Conservation (phyloP, 108 stramenopile genomes). For the Stephanodiscus triporus region DNA sequence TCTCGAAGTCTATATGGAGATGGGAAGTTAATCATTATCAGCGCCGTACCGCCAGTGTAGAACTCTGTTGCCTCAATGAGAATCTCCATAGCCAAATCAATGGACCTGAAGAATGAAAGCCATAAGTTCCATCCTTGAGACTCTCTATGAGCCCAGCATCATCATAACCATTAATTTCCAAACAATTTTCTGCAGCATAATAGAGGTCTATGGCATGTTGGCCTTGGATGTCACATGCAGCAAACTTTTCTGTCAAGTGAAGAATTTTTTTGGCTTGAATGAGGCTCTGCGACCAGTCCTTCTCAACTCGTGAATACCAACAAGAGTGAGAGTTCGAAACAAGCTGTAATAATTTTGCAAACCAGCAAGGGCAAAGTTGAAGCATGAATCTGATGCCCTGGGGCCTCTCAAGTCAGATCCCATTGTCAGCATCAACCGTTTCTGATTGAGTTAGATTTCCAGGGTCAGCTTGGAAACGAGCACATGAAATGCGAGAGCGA, state of each 20-base stretch:
- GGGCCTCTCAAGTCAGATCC: constrained; percentile 43
- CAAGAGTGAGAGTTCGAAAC: constrained; percentile 27
- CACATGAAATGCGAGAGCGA: neutral
- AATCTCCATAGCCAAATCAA: constrained; percentile 51
- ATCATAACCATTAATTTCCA: constrained; percentile 31
- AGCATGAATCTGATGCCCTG: constrained; percentile 43
- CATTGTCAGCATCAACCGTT: constrained; percentile 29
- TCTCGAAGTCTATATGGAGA: constrained; percentile 33
- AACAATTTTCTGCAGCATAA: constrained; percentile 27
- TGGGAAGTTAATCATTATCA: constrained; percentile 47
- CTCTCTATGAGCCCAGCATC: constrained; percentile 28
- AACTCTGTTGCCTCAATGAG: constrained; percentile 35
- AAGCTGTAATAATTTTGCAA: constrained; percentile 15
- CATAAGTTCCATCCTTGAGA: constrained; percentile 36
- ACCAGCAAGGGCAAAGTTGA: constrained; percentile 44
- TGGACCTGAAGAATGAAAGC: constrained; percentile 23
- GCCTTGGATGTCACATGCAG: constrained; percentile 32
- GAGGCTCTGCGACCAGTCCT: constrained; percentile 35
- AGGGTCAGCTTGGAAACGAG: neutral
- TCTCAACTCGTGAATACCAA: constrained; percentile 43
- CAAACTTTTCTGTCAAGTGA: constrained; percentile 53
- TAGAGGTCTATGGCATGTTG: constrained; percentile 33
- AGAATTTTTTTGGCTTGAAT: constrained; percentile 35
- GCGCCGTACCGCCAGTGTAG: constrained; percentile 21
- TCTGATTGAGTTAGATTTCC: constrained; percentile 11